These are phyloP conservation scores for Aquilaria malaccensis DNA, from an alignment of 345 rosid genomes.

Conservation along the genomic window DNA sequence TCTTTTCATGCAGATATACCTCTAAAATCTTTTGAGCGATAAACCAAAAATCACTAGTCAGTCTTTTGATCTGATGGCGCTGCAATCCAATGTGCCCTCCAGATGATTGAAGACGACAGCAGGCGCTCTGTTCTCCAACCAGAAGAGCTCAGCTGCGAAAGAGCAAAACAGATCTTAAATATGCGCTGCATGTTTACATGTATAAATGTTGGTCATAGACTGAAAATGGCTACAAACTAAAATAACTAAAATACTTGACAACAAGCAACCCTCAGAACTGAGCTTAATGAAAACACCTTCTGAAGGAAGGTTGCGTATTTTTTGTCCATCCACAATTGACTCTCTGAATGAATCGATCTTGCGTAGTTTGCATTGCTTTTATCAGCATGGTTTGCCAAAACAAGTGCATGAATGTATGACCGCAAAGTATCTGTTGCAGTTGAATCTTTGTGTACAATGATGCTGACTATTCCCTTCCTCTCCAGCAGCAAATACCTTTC, in stretches of 20 bases:
- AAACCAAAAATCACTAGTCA: conserved; percentile 28
- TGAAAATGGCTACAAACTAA: not conserved
- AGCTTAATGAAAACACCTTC: conserved; percentile 39
- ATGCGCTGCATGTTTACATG: no score
- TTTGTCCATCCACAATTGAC: conserved; percentile 77
- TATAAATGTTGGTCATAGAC: not conserved
- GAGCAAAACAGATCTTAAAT: not conserved
- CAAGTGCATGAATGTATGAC: conserved; percentile 71
- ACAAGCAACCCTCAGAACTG: no score
- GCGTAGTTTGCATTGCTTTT: conserved; percentile 15
- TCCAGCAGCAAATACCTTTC: conserved; percentile 62
- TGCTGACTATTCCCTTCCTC: conserved; percentile 35
- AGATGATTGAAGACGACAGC: conserved; percentile 57
- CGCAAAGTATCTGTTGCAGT: conserved; percentile 54
- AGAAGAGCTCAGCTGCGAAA: conserved; percentile 50
- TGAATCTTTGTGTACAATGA: conserved; percentile 61
- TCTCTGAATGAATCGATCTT: conserved; percentile 27
- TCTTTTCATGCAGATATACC: no score
- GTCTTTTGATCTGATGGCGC: conserved; percentile 36
- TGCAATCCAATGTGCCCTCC: conserved; percentile 73
- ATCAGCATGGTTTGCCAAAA: conserved; percentile 31
- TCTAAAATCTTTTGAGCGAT: no score
- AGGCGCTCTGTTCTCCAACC: conserved; percentile 93
- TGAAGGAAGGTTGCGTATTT: conserved; percentile 46
- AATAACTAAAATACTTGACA: not conserved